These are phyloP conservation scores for Cicer pinnatifidum DNA, from an alignment of 306 rosid species.

Conservation along the genomic window DNA sequence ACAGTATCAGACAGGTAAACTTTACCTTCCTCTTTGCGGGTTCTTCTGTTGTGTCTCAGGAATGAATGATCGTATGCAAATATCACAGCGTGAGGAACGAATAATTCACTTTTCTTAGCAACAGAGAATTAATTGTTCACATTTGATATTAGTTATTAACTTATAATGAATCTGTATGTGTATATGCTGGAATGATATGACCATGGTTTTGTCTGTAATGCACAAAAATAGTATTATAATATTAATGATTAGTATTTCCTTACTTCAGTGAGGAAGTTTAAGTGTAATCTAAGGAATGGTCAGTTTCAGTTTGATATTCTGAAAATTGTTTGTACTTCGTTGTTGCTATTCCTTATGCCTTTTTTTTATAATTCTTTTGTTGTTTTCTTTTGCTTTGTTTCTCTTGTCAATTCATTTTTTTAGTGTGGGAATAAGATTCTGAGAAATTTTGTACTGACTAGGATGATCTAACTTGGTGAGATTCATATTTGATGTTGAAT, in stretches of 20 bases:
- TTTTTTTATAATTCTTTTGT: slow-evolving; percentile 2
- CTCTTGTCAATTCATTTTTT: slow-evolving; percentile 27
- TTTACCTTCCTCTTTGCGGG: slow-evolving; percentile 36
- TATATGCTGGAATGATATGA: neutral
- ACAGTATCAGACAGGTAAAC: slow-evolving; percentile 71
- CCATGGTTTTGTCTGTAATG: slow-evolving; percentile 12
- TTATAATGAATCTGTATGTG: neutral
- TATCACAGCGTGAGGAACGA: too few relatives aligned
- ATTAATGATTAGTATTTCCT: neutral
- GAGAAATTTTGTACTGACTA: neutral
- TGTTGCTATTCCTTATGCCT: neutral
- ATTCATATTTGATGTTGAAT: slow-evolving; percentile 29
- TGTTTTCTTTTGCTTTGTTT: slow-evolving; percentile 29
- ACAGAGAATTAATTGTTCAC: neutral
- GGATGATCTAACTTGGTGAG: slow-evolving; percentile 19
- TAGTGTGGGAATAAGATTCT: slow-evolving; percentile 19
- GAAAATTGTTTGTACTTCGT: slow-evolving; percentile 21
- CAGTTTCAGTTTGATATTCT: slow-evolving; percentile 35
- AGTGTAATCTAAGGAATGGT: slow-evolving; percentile 10
- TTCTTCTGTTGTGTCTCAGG: neutral
- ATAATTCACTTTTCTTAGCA: too few relatives aligned
- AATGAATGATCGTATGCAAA: neutral
- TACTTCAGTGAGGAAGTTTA: neutral
- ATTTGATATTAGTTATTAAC: neutral
- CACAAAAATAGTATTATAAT: neutral